Conservation (phyloP, 176 grass and related monocot species). For the Avena insularis region DNA sequence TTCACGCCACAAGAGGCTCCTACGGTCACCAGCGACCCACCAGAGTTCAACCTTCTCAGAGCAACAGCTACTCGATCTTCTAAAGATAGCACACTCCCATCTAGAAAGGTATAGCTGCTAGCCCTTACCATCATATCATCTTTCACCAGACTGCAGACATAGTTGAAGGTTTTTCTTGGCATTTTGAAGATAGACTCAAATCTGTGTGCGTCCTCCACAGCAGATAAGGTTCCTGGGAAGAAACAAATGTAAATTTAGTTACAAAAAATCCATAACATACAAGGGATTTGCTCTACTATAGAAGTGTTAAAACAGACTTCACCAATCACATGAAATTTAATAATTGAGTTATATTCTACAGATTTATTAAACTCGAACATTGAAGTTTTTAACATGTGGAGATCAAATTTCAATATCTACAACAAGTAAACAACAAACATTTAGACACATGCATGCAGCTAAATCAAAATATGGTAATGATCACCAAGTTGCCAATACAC, state of each 20-base stretch:
- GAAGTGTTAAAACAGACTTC: background rate
- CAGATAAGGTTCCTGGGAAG: slow-evolving; percentile 54
- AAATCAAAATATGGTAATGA: background rate
- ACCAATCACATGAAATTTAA: background rate
- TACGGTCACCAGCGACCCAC: slow-evolving; percentile 65
- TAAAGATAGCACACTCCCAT: slow-evolving; percentile 56
- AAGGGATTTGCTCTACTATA: slow-evolving; percentile 3
- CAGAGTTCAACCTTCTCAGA: slow-evolving; percentile 73
- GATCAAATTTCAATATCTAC: slow-evolving; percentile 8
- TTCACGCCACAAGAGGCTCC: slow-evolving; percentile 65
- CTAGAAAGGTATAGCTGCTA: slow-evolving; percentile 59
- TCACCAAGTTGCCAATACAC: background rate
- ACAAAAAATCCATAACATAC: slow-evolving; percentile 15
- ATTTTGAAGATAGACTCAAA: slow-evolving; percentile 70
- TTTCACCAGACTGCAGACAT: slow-evolving; percentile 59
- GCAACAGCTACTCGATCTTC: slow-evolving; percentile 72
- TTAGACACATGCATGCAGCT: background rate
- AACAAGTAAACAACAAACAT: background rate
- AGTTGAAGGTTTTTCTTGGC: slow-evolving; percentile 70
- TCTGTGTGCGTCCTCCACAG: slow-evolving; percentile 40
- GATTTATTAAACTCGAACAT: background rate
- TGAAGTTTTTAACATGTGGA: background rate
- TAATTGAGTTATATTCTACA: background rate
- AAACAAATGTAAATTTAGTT: slow-evolving; percentile 26
- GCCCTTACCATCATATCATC: slow-evolving; percentile 75